Evolutionary conservation across 75 land plant genomes (phyloP), one percentile per base, ranked within the genome.

Genomic region (Adiantum capillusveneris): DNA sequence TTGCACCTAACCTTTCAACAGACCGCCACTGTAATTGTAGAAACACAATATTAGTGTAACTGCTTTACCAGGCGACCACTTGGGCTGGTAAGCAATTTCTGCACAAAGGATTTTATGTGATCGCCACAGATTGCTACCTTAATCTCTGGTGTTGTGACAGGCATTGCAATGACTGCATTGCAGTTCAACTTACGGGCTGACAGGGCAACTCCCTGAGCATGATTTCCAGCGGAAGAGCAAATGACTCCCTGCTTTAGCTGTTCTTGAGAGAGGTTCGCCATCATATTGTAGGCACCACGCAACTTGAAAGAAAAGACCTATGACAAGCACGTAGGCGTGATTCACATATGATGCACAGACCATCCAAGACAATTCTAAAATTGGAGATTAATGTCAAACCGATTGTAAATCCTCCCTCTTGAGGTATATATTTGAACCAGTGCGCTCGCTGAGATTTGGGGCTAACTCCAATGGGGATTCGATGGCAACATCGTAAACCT

Each of bases 261-360:
- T 29, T 81, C 86, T 22, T 26, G 68, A n/a, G 83, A 51, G 39
- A 88, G 77, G 31, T 80, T 76, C 13, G 73, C 83, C 94, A 88
- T 88, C 91, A 87, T 87, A 59, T 88, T 88, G 55, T 88, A 88
- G 12, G 94, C 94, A 45, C 94, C 94, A 29, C 94, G 82, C 51
- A 88, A 67, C 77, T 88, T 88, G 58, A 88, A 88, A 2, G 94
- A 88, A 58, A 85, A 85, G 14, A 85, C 83, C 94, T 88, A 7
- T 6, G 5, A 46, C 21, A 46, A 46, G 3, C 6, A 6, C 49
- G 14, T 14, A 46, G 12, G 21, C 5, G n/a, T 17, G 21, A 46
- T 1, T 9, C 42, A 39, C 13, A 20, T 17, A 46, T 46, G 14
- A n/a, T 7, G 49, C 17, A 17, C 21, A 6, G 5, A 20, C n/a